Conservation (phyloP, 306 rosid species). For the Glycine tomentella region DNA sequence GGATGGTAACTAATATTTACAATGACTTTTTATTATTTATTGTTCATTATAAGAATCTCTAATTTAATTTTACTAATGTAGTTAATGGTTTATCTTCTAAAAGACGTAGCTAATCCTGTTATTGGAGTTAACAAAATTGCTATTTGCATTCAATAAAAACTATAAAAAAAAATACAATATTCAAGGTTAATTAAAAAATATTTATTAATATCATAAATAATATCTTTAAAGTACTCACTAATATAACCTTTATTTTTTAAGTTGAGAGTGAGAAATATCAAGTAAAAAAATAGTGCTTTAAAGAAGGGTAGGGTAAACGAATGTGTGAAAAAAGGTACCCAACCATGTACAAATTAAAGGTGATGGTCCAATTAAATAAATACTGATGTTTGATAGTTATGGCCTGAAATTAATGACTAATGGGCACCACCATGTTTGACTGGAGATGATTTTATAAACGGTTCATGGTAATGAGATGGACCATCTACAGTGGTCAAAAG, state of each 20-base stretch:
- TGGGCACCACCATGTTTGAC: background rate
- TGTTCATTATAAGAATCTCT: too few relatives aligned
- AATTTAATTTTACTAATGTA: too few relatives aligned
- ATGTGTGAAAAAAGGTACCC: too few relatives aligned
- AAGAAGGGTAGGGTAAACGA: too few relatives aligned
- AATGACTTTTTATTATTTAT: too few relatives aligned
- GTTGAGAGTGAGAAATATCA: too few relatives aligned
- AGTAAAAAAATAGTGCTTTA: too few relatives aligned
- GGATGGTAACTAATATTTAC: too few relatives aligned
- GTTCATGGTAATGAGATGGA: background rate
- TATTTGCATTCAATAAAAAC: background rate
- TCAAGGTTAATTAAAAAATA: background rate
- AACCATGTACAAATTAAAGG: background rate
- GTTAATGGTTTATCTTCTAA: too few relatives aligned
- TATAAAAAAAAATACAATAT: background rate
- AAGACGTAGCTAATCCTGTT: background rate
- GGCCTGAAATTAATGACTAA: background rate
- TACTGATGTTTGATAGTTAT: background rate
- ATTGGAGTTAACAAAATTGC: background rate
- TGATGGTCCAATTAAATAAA: background rate
- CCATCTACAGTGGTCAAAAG: slow-evolving; percentile 1
- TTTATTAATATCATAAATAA: too few relatives aligned
- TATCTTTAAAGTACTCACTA: too few relatives aligned
- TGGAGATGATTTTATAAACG: background rate
- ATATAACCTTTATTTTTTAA: too few relatives aligned